Evolutionary conservation across 2,329 filamentous ascomycete species (phyloP), one percentile per base, ranked within the genome.

Genomic region (Metarhizium sp.): DNA sequence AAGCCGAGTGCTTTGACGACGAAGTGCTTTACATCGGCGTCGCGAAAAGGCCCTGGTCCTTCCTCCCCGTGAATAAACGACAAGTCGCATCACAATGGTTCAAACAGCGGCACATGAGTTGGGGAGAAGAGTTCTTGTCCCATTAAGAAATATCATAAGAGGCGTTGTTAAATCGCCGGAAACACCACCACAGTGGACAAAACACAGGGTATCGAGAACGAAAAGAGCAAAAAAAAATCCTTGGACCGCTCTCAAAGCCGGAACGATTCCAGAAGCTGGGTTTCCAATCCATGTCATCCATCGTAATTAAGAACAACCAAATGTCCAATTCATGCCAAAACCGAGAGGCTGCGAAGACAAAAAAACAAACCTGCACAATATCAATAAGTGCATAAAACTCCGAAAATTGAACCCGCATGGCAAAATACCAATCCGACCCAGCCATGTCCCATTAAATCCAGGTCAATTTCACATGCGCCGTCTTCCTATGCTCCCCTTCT

Each of bases 171-270:
- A 45, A 18, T 20, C 42, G 42, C 42, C 42, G 6, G 16, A 11
- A 45, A 45, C 18, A 36, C 42, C 54, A 29, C 34, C 25, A 49
- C 34, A 36, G 40, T n/a, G 52, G 40, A 57, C 4, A 55, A 58
- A 61, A 58, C 50, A 54, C 56, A 60, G 61, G 61, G 61, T 63
- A 63, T 63, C 61, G 59, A 55, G 56, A 54, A 52, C 55, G 48
- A 38, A 52, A 20, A 50, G 49, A 43, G 13, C 16, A 20, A 30
- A 7, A 32, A 49, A 36, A 40, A 10, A 46, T 29, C 45, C 45
- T 30, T 30, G 20, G 20, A n/a, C 18, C 20, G 45, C 45, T 30
- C 45, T 16, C 45, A 30, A 48, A 4, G 13, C 11, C 16, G 14
- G 4, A 48, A 48, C 45, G 3, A 30, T n/a, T 6, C 32, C n/a